phyloP scores from a whole-genome alignment of 2,329 filamentous ascomycete genomes.

The Colletotrichum godetiae region DNA sequence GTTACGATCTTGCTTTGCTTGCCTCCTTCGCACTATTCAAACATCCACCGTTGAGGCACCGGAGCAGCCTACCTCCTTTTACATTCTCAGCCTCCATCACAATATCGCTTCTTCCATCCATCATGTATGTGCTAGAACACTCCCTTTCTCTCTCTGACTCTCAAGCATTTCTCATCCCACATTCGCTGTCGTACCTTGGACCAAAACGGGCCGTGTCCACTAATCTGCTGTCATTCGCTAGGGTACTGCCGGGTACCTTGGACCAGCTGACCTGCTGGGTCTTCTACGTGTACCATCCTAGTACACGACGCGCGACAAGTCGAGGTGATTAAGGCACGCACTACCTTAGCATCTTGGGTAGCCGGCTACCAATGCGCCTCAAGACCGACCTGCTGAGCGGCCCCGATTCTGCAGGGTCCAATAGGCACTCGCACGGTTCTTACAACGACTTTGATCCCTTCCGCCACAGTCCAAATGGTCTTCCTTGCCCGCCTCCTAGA shows the following conservation, averaged over 20 bases:
- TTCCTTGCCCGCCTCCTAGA: background rate
- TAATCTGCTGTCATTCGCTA: conserved; percentile 10
- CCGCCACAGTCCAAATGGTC: background rate
- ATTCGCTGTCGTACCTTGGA: background rate
- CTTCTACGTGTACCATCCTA: conserved; percentile 15
- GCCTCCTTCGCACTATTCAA: no score
- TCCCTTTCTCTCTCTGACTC: background rate
- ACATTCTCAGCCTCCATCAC: background rate
- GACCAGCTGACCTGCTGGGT: conserved; percentile 27
- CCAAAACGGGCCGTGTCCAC: conserved; percentile 26
- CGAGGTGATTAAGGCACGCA: conserved; percentile 21
- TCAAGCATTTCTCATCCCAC: conserved; percentile 10
- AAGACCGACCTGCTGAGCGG: conserved; percentile 22
- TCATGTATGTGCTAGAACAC: background rate
- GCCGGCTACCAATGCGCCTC: conserved; percentile 9
- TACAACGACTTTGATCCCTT: background rate
- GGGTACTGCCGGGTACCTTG: conserved; percentile 19
- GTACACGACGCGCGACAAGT: conserved; percentile 13
- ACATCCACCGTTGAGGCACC: background rate
- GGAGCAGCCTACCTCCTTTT: background rate
- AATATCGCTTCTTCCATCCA: background rate
- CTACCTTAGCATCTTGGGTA: background rate
- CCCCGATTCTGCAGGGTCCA: conserved; percentile 36
- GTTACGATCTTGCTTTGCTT: no score
- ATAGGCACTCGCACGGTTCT: conserved; percentile 13